Evolutionary conservation across 176 grass and related monocot genomes (phyloP), one percentile per base, ranked within the genome.

Genomic region (Themeda triandra): DNA sequence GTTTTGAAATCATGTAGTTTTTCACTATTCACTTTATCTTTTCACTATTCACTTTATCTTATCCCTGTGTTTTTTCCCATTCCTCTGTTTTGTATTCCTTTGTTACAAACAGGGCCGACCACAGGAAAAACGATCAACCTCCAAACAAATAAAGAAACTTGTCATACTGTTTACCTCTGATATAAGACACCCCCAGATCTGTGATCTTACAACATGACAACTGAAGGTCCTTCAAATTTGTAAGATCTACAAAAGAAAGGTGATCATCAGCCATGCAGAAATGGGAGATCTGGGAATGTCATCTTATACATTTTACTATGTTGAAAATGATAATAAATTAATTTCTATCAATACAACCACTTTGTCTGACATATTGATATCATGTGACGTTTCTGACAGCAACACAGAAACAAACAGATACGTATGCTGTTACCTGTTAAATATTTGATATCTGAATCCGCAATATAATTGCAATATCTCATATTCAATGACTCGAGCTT

Each of bases 401-500:
- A 83, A 36, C 40, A 66, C 42, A 66, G 5, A 83, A 56, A 71
- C 4, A 85, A 78, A 63, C 11, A 64, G 45, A 76, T n/a, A n/a
- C n/a, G n/a, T n/a, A n/a, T 64, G 40, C 13, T 66, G 18, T 31
- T 78, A 98, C 96, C 96, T 94, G 89, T 94, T 82, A 98, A 88
- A 81, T 80, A 76, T 63, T 87, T 87, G 69, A 98, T 90, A 77
- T 99, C 93, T 80, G 85, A 85, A 94, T 98, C 91, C 2, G 62
- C 82, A 71, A 98, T 77, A 76, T 73, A 70, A 84, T 92, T 95
- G 87, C 96, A 94, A 40, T 95, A 94, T 84, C 75, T 86, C 84
- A 98, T 82, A 90, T 95, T 98, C n/a, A 98, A 84, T 54, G 89
- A 94, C 69, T 92, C 93, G 63, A 98, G 83, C 66, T 89, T 95